Conservation (phyloP, 2,329 filamentous ascomycete species). For the Cladophialophora psammophila region DNA sequence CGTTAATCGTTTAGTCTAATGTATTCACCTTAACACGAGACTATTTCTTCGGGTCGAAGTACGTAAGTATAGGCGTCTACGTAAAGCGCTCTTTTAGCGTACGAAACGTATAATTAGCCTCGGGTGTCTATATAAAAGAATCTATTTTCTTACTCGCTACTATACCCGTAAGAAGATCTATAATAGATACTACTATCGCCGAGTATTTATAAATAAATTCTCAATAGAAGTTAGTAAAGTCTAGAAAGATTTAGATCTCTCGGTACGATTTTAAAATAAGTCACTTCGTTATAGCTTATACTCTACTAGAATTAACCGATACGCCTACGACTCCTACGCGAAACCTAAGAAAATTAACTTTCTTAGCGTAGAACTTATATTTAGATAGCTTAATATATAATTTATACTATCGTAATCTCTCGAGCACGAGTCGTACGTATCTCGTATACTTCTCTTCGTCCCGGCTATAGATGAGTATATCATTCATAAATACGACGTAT, state of each 20-base stretch:
- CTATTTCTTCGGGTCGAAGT: too few species aligned
- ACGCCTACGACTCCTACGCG: neutral
- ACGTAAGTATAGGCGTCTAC: too few species aligned
- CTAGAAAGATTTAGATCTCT: neutral
- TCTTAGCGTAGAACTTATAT: neutral
- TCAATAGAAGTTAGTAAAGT: neutral
- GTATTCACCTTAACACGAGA: too few species aligned
- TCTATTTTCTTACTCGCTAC: neutral
- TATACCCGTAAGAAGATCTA: neutral
- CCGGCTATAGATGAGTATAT: neutral
- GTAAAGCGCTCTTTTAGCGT: too few species aligned
- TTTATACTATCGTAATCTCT: neutral
- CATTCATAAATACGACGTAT: constrained; percentile 9
- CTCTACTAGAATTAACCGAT: neutral
- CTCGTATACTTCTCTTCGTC: neutral
- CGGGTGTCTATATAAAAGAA: too few species aligned
- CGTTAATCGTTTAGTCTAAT: too few species aligned
- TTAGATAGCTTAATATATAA: neutral
- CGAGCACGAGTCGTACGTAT: neutral
- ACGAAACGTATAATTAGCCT: too few species aligned
- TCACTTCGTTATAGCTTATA: neutral
- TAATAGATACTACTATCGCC: neutral
- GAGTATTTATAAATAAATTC: neutral
- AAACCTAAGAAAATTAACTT: neutral
- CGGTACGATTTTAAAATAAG: neutral